Percentiles rank a stretch among this genome's conserved stretches.
Evolutionary conservation across 1,284 basidiomycete species (phyloP).

Genomic region (Papiliotrema laurentii): DNA sequence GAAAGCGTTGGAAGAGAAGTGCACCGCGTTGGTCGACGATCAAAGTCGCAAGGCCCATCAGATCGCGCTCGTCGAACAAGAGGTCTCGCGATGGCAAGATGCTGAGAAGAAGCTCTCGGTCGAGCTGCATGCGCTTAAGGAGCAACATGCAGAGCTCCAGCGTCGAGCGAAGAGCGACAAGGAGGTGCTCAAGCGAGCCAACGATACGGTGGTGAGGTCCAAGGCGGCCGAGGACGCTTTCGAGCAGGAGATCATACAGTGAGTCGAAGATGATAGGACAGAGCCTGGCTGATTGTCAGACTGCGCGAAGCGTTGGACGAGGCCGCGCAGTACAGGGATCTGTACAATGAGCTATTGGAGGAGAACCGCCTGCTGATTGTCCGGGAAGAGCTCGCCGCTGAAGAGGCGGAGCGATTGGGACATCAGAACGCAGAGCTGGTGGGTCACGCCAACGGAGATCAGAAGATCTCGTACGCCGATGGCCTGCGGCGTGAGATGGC

Average conservation of each 20-base stretch:
- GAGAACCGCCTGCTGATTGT: slow-evolving; percentile 17
- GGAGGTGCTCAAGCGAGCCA: slow-evolving; percentile 24
- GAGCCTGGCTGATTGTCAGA: slow-evolving; percentile 11
- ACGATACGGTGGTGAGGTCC: slow-evolving; percentile 20
- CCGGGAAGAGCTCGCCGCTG: slow-evolving; percentile 20
- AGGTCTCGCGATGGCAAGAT: slow-evolving; percentile 8
- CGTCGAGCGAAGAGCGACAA: slow-evolving; percentile 13
- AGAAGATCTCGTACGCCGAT: slow-evolving; percentile 36
- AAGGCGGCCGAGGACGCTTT: slow-evolving; percentile 30
- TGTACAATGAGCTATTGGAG: slow-evolving; percentile 21
- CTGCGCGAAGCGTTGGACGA: slow-evolving; percentile 16
- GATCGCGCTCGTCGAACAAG: slow-evolving; percentile 1
- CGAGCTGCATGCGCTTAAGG: slow-evolving; percentile 9
- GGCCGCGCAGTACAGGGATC: slow-evolving; percentile 14
- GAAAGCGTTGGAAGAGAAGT: slow-evolving; percentile 5
- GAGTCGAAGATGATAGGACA: slow-evolving; percentile 12
- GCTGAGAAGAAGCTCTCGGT: slow-evolving; percentile 3
- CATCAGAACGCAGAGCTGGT: slow-evolving; percentile 28
- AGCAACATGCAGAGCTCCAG: slow-evolving; percentile 11
- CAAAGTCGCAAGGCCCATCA: slow-evolving; percentile 17
- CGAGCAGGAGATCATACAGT: slow-evolving; percentile 37
- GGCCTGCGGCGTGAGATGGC: slow-evolving; percentile 31
- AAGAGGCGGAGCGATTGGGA: slow-evolving; percentile 23
- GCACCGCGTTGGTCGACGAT: slow-evolving; percentile 5
- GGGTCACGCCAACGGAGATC: slow-evolving; percentile 25